Evolutionary conservation across 441 rosid genomes (phyloP), one percentile per base, ranked within the genome.

Genomic region (Aquilaria agallochum): DNA sequence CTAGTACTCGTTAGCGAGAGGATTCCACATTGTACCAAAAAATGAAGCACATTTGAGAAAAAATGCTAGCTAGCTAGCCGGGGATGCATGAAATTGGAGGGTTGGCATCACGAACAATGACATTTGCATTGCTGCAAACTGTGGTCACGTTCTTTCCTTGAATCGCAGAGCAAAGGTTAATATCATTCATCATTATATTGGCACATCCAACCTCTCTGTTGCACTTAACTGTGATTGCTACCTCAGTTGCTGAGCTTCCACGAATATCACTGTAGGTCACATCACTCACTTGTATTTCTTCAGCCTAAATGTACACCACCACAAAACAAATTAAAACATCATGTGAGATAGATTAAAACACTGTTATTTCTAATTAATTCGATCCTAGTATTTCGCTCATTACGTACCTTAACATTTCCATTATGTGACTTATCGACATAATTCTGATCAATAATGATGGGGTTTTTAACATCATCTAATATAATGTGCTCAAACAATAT

Each of bases 361-460:
- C 27, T 20, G 27, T 20, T 20, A 20, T 20, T 1, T 20, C 27
- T 1, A 20, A 20, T 20, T 20, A 20, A 20, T 20, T 7, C 0
- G 45, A 40, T 40, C 9, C 10, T 8, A 40, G 45, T 8, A 40
- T 5, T 40, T 36, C 27, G 27, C 27, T 20, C 7, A 36, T 36
- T 4, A 5, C 0, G 2, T 40, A 40, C 45, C 45, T 40, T 14
- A 10, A 2, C 0, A 6, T 14, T 51, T 72, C 60, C 59, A 64
- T 73, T 72, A 66, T 69, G 66, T 60, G 74, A 33, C 61, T 68
- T 72, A 27, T 60, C 2, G 9, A 31, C n/a, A 57, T 67, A 73
- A 6, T 40, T 63, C 63, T 76, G 77, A n/a, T 76, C 70, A 34
- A 76, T 70, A 42, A 76, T 70, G 1, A 76, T 73, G 11, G 80